Conservation (phyloP, 768 basidiomycete species). For the Hericium rajendrae region DNA sequence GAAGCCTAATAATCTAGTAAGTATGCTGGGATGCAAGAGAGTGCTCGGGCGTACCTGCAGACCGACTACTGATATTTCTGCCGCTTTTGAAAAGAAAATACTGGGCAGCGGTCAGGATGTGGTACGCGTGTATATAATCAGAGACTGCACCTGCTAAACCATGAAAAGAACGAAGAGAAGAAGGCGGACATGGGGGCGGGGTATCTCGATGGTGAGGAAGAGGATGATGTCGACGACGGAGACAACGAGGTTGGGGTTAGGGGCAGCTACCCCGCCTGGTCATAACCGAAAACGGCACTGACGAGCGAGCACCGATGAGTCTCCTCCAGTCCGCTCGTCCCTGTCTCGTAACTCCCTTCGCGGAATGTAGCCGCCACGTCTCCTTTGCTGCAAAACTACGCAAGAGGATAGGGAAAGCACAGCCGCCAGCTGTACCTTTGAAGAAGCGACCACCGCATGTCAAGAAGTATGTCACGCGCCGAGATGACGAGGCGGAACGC, state of each 20-base stretch:
- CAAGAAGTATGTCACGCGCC: too few relatives aligned
- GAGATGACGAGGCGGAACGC: too few relatives aligned
- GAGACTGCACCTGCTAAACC: slow-evolving; percentile 40
- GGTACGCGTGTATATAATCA: not conserved
- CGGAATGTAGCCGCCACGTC: too few relatives aligned
- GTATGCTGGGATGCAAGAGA: not conserved
- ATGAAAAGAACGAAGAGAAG: slow-evolving; percentile 38
- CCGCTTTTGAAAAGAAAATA: slow-evolving; percentile 79
- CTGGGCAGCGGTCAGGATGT: slow-evolving; percentile 23
- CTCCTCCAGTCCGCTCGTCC: too few relatives aligned
- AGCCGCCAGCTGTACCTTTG: too few relatives aligned
- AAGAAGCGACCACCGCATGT: too few relatives aligned
- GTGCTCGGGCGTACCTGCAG: slow-evolving; percentile 44
- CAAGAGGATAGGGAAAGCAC: too few relatives aligned
- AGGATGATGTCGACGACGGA: not conserved
- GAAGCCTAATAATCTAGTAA: slow-evolving; percentile 50
- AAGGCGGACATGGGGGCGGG: slow-evolving; percentile 4
- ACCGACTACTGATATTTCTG: slow-evolving; percentile 88
- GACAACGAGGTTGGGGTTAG: slow-evolving; percentile 2
- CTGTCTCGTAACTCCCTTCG: too few relatives aligned
- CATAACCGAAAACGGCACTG: too few relatives aligned
- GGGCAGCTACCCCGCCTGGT: not conserved
- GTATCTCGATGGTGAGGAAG: not conserved
- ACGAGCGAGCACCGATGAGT: too few relatives aligned
- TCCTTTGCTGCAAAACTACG: too few relatives aligned